Evolutionary conservation across 768 basidiomycete genomes (phyloP).

Genomic region (Gyrodon lividus): DNA sequence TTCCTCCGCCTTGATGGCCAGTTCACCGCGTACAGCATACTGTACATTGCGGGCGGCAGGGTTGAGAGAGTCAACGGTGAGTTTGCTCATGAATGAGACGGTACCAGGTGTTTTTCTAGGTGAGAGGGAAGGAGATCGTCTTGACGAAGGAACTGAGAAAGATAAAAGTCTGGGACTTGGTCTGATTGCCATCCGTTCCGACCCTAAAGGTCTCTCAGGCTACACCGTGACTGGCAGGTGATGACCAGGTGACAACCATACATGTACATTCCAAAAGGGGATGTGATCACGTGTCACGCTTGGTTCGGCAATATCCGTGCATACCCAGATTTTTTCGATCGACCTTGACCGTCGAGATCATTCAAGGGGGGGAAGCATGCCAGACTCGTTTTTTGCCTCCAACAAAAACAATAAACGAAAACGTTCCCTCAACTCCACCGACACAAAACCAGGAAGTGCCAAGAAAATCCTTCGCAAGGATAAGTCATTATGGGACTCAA

Average conservation of each 20-base stretch:
- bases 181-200: constrained; percentile 12
- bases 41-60: constrained; percentile 83
- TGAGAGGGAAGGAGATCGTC: not conserved
- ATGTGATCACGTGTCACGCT: constrained; percentile 6
- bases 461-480: constrained; percentile 22
- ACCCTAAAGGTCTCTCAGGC: not conserved
- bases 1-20: constrained; percentile 90
- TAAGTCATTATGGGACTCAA: constrained; percentile 2
- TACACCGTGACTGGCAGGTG: too few species aligned
- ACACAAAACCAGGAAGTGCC: constrained; percentile 15
- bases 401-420: constrained; percentile 63
- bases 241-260: too few species aligned
- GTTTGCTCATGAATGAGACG: constrained; percentile 45
- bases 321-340: constrained; percentile 22
- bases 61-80: constrained; percentile 76
- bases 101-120: constrained; percentile 1
- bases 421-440: constrained; percentile 39
- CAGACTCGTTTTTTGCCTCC: constrained; percentile 78
- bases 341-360: not conserved
- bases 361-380: constrained; percentile 45
- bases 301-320: constrained; percentile 17
- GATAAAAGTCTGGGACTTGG: constrained; percentile 4
- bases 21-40: constrained; percentile 96
- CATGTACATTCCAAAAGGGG: constrained; percentile 2
- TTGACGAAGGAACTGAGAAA: not conserved